Conservation (phyloP, 2,329 filamentous ascomycete species). For the Colletotrichum nymphaeae region DNA sequence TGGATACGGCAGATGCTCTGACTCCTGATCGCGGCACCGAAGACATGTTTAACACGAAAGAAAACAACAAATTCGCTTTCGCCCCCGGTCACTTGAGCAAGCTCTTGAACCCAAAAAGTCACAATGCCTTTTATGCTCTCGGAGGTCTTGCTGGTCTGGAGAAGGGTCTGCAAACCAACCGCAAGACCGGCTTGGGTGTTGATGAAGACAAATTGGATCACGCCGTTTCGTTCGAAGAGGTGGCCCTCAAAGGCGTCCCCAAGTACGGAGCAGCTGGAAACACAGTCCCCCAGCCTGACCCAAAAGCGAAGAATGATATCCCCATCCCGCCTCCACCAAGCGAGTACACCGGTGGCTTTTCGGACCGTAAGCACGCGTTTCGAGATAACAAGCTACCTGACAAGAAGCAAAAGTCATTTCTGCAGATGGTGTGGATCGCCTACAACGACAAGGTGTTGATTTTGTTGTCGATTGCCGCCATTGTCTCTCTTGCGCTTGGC, state of each 20-base stretch:
- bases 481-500: conserved; percentile 76
- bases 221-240: conserved; percentile 76
- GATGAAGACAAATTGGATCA: conserved; percentile 76
- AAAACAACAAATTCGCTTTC: conserved; percentile 77
- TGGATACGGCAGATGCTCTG: conserved; percentile 45
- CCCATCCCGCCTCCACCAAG: conserved; percentile 29
- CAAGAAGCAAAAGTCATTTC: conserved; percentile 69
- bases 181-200: conserved; percentile 72
- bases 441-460: conserved; percentile 82
- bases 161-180: conserved; percentile 76
- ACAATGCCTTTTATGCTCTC: conserved; percentile 79
- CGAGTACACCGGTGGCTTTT: conserved; percentile 41
- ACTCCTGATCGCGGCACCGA: conserved; percentile 75
- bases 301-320: conserved; percentile 34
- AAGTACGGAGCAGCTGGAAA: conserved; percentile 48
- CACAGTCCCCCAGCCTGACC: conserved; percentile 42
- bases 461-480: conserved; percentile 74
- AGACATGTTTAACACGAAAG: conserved; percentile 72
- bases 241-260: conserved; percentile 50
- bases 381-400: conserved; percentile 69
- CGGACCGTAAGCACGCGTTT: conserved; percentile 70
- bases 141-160: conserved; percentile 80
- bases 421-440: conserved; percentile 73
- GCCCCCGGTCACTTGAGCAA: conserved; percentile 80
- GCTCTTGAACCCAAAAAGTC: conserved; percentile 82